Evolutionary conservation across 306 rosid genomes (phyloP).

Genomic region (Coriaria nepalensis): DNA sequence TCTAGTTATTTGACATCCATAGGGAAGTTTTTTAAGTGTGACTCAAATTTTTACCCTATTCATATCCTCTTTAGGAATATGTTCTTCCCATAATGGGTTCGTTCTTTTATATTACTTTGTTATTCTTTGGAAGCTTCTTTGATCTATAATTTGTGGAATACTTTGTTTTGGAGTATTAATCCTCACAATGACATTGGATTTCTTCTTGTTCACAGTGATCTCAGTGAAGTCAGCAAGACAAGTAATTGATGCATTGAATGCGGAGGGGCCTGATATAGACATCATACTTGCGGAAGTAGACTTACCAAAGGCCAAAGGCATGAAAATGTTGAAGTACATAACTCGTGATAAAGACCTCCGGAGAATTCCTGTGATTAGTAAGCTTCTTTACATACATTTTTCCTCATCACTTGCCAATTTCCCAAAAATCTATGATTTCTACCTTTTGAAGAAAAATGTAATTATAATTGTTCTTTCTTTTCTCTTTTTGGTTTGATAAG

Average conservation of each 20-base stretch:
- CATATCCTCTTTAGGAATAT: too few species aligned
- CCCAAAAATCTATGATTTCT: slow-evolving; percentile 5
- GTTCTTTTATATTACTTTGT: too few species aligned
- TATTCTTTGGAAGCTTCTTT: neutral
- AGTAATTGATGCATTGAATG: slow-evolving; percentile 92
- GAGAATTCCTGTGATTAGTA: slow-evolving; percentile 88
- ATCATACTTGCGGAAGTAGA: slow-evolving; percentile 85
- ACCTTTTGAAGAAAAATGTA: slow-evolving; percentile 3
- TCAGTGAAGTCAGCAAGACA: slow-evolving; percentile 75
- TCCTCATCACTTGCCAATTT: neutral
- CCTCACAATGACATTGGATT: slow-evolving; percentile 1
- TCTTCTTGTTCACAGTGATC: slow-evolving; percentile 40
- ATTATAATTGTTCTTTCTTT: slow-evolving; percentile 17
- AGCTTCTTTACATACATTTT: slow-evolving; percentile 13
- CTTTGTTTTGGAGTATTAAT: slow-evolving; percentile 1
- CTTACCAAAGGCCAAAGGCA: slow-evolving; percentile 77
- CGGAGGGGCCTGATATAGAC: slow-evolving; percentile 80
- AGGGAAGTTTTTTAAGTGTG: too few species aligned
- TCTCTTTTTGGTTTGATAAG: slow-evolving; percentile 32
- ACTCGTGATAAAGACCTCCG: slow-evolving; percentile 61
- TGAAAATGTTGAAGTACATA: slow-evolving; percentile 84
- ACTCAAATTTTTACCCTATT: too few species aligned
- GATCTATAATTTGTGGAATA: neutral
- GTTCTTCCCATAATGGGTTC: too few species aligned
- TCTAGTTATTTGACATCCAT: too few species aligned